phyloP scores from a whole-genome alignment of 2,329 filamentous ascomycete genomes.

The Beauveria scarabaeidicola region DNA sequence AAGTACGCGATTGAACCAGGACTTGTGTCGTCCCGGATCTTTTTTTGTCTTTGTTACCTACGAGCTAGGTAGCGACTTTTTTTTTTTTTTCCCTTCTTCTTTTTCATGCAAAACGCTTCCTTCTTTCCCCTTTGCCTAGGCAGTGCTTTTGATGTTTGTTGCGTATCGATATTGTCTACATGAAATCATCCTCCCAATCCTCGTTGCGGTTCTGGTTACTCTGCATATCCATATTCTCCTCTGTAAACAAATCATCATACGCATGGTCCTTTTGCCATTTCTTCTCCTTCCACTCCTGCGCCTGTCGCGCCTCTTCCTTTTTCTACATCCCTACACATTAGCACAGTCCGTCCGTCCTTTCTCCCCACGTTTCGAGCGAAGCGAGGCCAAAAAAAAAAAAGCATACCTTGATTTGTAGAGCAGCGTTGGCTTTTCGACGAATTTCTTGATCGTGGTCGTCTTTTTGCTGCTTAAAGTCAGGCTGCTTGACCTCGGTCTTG shows the following conservation, averaged over 20 bases:
- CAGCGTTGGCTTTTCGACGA: slow-evolving; percentile 60
- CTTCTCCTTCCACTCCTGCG: slow-evolving; percentile 76
- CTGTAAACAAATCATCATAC: slow-evolving; percentile 84
- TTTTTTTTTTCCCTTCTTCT: too few relatives aligned
- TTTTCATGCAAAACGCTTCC: too few relatives aligned
- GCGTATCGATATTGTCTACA: slow-evolving; percentile 48
- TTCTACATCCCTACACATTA: slow-evolving; percentile 36
- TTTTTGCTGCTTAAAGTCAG: slow-evolving; percentile 74
- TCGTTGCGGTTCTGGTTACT: slow-evolving; percentile 80
- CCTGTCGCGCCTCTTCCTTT: slow-evolving; percentile 65
- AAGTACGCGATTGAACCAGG: neutral
- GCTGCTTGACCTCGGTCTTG: slow-evolving; percentile 68
- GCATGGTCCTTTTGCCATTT: slow-evolving; percentile 97
- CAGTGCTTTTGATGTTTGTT: neutral
- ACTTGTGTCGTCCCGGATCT: too few relatives aligned
- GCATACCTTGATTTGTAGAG: slow-evolving; percentile 50
- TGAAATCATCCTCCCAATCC: slow-evolving; percentile 85
- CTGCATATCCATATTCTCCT: slow-evolving; percentile 65
- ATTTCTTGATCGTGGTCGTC: slow-evolving; percentile 67
- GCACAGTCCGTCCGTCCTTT: neutral
- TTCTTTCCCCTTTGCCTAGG: too few relatives aligned
- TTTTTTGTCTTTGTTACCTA: too few relatives aligned
- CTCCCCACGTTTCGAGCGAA: neutral
- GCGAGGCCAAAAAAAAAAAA: neutral
- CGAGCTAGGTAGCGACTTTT: too few relatives aligned